Percentiles rank a stretch among this genome's conserved stretches.
Evolutionary conservation across 345 rosid genomes (phyloP).

Genomic region (Litchi chinensis): DNA sequence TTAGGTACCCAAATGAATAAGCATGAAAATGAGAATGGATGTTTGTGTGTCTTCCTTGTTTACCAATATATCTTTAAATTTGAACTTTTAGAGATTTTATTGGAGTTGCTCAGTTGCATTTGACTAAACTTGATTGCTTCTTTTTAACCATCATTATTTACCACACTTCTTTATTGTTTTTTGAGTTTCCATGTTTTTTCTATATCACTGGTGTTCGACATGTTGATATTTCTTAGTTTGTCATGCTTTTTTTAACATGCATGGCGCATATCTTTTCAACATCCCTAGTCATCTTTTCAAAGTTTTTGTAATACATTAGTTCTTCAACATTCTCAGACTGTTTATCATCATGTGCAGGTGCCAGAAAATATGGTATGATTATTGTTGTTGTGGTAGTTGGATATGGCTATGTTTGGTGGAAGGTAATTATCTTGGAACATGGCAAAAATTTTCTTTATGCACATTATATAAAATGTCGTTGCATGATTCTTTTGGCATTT

Average conservation of each 20-base stretch:
- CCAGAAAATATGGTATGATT: slow-evolving; percentile 49
- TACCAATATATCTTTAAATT: background rate
- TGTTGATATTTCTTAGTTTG: slow-evolving; percentile 1
- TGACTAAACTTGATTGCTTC: slow-evolving; percentile 2
- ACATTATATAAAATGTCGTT: background rate
- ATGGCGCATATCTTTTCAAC: background rate
- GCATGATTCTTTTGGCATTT: background rate
- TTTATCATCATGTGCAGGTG: slow-evolving; percentile 44
- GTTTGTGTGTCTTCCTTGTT: background rate
- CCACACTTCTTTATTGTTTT: background rate
- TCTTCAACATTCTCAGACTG: slow-evolving; percentile 10
- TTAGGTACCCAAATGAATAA: slow-evolving; percentile 2
- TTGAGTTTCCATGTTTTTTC: background rate
- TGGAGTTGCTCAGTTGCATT: background rate
- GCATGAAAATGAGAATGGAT: slow-evolving; percentile 3
- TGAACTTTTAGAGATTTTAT: background rate
- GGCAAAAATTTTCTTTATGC: background rate
- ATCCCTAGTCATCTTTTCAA: background rate
- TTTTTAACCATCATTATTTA: background rate
- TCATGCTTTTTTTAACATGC: background rate
- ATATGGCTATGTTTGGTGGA: slow-evolving; percentile 84
- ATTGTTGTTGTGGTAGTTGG: slow-evolving; percentile 59
- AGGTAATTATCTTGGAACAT: slow-evolving; percentile 42
- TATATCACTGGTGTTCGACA: background rate
- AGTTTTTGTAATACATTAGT: background rate